phyloP scores from a whole-genome alignment of 257 asterid genomes.

The Jasminum sambac region DNA sequence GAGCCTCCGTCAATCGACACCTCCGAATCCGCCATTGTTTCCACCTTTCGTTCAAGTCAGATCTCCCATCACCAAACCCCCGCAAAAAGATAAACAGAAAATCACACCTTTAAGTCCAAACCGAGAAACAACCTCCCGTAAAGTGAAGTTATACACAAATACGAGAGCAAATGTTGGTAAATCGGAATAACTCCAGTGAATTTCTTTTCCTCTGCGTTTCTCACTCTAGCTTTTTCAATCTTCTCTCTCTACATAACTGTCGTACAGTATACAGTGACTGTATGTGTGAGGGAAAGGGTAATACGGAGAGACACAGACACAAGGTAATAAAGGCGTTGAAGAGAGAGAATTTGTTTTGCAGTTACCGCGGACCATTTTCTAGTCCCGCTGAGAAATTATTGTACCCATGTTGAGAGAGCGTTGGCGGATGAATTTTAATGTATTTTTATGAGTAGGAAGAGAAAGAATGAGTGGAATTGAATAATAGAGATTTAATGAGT shows the following conservation, averaged over 20 bases:
- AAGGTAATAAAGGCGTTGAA: constrained; percentile 23
- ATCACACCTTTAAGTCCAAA: neutral
- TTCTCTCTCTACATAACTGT: neutral
- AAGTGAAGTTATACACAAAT: neutral
- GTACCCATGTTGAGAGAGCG: too few species aligned
- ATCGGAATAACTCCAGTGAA: constrained; percentile 18
- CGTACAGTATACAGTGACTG: constrained; percentile 15
- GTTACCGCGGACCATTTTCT: constrained; percentile 33
- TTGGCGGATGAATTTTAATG: too few species aligned
- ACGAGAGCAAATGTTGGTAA: constrained; percentile 1
- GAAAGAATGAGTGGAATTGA: too few species aligned
- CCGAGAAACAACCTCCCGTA: neutral
- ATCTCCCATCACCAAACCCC: constrained; percentile 56
- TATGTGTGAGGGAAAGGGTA: constrained; percentile 31
- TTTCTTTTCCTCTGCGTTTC: constrained; percentile 3
- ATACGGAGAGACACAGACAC: constrained; percentile 1
- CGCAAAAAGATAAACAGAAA: neutral
- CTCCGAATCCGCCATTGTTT: constrained; percentile 57
- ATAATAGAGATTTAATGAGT: too few species aligned
- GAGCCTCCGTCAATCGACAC: constrained; percentile 55
- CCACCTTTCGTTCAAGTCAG: constrained; percentile 40
- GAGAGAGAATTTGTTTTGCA: constrained; percentile 20
- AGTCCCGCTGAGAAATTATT: neutral
- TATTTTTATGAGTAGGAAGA: too few species aligned
- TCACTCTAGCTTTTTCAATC: neutral